phyloP scores from a whole-genome alignment of 1,139 yeast species.

The Scheffersomyces parashehatae region DNA sequence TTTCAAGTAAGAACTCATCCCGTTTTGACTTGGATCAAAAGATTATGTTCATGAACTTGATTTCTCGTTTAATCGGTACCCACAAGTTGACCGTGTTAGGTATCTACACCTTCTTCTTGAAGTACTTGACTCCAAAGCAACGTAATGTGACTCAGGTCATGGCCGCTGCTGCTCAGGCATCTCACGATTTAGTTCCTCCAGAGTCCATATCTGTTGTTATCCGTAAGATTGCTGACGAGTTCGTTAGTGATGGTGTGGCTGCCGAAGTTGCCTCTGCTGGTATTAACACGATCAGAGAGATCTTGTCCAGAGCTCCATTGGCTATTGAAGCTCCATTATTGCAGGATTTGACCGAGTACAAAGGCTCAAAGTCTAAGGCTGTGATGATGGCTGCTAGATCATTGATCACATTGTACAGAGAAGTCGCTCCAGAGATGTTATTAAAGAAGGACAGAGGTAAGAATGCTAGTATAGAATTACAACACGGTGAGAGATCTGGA shows the following conservation, averaged over 20 bases:
- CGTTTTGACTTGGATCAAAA: constrained; percentile 84
- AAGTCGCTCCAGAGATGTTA: constrained; percentile 95
- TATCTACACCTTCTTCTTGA: constrained; percentile 81
- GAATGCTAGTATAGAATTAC: constrained; percentile 77
- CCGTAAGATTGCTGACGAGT: constrained; percentile 93
- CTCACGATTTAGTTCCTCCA: constrained; percentile 96
- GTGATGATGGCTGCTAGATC: constrained; percentile 94
- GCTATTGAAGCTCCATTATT: constrained; percentile 85
- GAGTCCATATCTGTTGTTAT: constrained; percentile 78
- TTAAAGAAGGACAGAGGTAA: constrained; percentile 90
- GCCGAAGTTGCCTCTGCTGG: constrained; percentile 99
- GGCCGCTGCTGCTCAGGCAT: constrained; percentile 96
- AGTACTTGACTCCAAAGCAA: constrained; percentile 92
- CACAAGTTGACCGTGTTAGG: constrained; percentile 92
- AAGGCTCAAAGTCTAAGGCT: constrained; percentile 89
- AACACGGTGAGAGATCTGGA: constrained; percentile 45
- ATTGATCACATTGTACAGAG: constrained; percentile 83
- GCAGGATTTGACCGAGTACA: constrained; percentile 87
- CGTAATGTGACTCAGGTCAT: constrained; percentile 89
- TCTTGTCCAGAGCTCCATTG: constrained; percentile 87
- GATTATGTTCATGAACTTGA: constrained; percentile 79
- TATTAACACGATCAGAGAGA: constrained; percentile 89
- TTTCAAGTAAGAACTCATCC: constrained; percentile 64
- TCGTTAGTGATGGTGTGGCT: constrained; percentile 97
- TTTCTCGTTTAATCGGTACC: constrained; percentile 87